Percentiles rank a stretch among this genome's conserved stretches.
These are phyloP conservation scores for Panicum miliaceum DNA, from an alignment of 176 grass and related monocot genomes.

Conservation along the genomic window DNA sequence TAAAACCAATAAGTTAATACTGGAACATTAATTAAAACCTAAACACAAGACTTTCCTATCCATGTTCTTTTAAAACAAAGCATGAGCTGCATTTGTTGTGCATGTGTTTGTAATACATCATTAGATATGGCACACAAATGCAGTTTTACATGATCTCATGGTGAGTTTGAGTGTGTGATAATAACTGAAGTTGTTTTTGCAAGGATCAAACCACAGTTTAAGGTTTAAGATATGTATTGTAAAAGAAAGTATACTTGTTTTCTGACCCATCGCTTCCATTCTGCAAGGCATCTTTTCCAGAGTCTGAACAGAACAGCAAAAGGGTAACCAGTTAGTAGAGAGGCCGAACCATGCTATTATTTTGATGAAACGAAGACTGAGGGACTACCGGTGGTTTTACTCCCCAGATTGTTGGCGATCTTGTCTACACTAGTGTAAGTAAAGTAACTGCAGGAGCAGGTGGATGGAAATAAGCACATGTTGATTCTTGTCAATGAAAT, in stretches of 20 bases:
- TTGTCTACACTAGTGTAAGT: slow-evolving; percentile 90
- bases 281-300: slow-evolving; percentile 41
- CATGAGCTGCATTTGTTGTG: neutral
- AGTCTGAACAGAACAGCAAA: slow-evolving; percentile 40
- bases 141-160: neutral
- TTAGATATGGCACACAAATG: neutral
- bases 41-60: neutral
- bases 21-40: neutral
- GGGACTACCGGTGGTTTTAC: slow-evolving; percentile 53
- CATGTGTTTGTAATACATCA: neutral
- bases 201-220: neutral
- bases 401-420: slow-evolving; percentile 61
- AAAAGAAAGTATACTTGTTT: slow-evolving; percentile 51
- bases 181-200: neutral
- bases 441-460: slow-evolving; percentile 68
- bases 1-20: slow-evolving; percentile 12
- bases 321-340: slow-evolving; percentile 17
- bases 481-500: too few species aligned
- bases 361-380: neutral
- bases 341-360: slow-evolving; percentile 17
- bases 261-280: slow-evolving; percentile 41
- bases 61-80: neutral
- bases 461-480: slow-evolving; percentile 23
- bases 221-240: neutral
- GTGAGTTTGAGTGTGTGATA: neutral